These are phyloP conservation scores for Drechmeria coniospora DNA, from an alignment of 2,329 filamentous ascomycete genomes.

Conservation along the genomic window DNA sequence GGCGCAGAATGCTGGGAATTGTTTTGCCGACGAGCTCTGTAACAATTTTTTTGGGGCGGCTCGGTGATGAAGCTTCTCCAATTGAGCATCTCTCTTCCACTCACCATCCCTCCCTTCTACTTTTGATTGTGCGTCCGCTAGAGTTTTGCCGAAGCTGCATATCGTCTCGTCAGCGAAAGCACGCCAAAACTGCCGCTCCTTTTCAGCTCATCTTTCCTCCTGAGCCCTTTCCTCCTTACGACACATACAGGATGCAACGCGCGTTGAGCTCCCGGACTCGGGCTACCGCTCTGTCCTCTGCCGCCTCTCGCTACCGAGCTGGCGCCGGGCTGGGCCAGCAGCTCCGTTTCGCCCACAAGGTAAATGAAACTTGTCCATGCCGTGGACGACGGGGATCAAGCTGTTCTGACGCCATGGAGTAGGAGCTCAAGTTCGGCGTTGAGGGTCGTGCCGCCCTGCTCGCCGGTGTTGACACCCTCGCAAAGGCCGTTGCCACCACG, in stretches of 20 bases:
- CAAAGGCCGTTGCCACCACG: constrained; percentile 89
- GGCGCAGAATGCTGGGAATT: constrained; percentile 12
- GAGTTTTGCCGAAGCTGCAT: constrained; percentile 3
- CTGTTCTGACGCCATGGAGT: constrained; percentile 10
- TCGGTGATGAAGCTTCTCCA: constrained; percentile 7
- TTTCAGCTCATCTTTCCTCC: constrained; percentile 11
- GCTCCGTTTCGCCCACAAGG: constrained; percentile 95
- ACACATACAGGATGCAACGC: constrained; percentile 69
- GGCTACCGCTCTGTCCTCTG: constrained; percentile 64
- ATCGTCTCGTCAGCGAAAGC: constrained; percentile 3
- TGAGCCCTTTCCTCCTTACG: too few relatives aligned
- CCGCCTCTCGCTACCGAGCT: constrained; percentile 48
- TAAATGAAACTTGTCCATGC: constrained; percentile 31
- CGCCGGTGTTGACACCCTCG: constrained; percentile 89
- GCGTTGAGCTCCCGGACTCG: constrained; percentile 70
- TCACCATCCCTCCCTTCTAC: neutral
- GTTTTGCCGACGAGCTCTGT: constrained; percentile 24
- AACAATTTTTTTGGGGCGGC: constrained; percentile 24
- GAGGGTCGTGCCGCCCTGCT: constrained; percentile 82
- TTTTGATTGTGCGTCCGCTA: too few relatives aligned
- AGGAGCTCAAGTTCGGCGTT: constrained; percentile 98
- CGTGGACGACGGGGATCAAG: too few relatives aligned
- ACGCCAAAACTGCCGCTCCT: constrained; percentile 3
- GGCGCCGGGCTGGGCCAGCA: constrained; percentile 61
- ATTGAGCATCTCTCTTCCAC: constrained; percentile 5